Percentiles rank a stretch among this genome's conserved stretches.
Evolutionary conservation across 495 filamentous ascomycete genomes (phyloP).

Genomic region (Patellaria atrata): DNA sequence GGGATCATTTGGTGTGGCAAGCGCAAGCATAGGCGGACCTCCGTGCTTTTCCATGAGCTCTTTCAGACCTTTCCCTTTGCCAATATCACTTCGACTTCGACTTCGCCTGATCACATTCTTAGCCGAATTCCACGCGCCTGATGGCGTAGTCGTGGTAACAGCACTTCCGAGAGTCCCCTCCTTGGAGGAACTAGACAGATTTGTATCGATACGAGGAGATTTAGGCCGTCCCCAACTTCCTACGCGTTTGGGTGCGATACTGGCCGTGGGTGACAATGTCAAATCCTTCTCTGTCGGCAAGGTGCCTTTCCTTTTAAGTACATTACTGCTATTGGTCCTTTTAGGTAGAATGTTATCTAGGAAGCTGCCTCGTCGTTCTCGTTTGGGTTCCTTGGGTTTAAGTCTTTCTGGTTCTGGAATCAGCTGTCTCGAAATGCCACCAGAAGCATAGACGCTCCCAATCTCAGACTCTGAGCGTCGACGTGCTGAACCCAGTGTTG

Average conservation of each 20-base stretch:
- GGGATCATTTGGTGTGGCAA: slow-evolving; percentile 31
- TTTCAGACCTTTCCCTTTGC: slow-evolving; percentile 26
- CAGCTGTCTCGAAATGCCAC: slow-evolving; percentile 14
- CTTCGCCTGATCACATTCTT: slow-evolving; percentile 43
- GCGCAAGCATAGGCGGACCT: slow-evolving; percentile 42
- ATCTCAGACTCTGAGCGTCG: slow-evolving; percentile 22
- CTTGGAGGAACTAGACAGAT: slow-evolving; percentile 8
- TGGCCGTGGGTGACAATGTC: slow-evolving; percentile 5
- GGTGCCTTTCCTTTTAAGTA: slow-evolving; percentile 21
- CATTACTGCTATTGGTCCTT: slow-evolving; percentile 18
- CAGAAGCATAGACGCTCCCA: slow-evolving; percentile 17
- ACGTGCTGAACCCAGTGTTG: slow-evolving; percentile 24
- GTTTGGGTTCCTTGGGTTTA: slow-evolving; percentile 14
- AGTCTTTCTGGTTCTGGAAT: slow-evolving; percentile 7
- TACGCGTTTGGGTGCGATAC: slow-evolving; percentile 16
- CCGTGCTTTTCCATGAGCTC: slow-evolving; percentile 36
- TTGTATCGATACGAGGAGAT: slow-evolving; percentile 22
- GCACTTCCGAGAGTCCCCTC: slow-evolving; percentile 19
- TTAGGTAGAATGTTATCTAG: slow-evolving; percentile 17
- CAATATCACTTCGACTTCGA: slow-evolving; percentile 65
- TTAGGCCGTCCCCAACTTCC: slow-evolving; percentile 21
- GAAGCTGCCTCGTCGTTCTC: slow-evolving; percentile 20
- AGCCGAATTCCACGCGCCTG: slow-evolving; percentile 27
- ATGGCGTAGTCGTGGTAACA: slow-evolving; percentile 36
- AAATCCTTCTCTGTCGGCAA: slow-evolving; percentile 7